Evolutionary conservation across 306 rosid species (phyloP).

Genomic region (Myrica gale): DNA sequence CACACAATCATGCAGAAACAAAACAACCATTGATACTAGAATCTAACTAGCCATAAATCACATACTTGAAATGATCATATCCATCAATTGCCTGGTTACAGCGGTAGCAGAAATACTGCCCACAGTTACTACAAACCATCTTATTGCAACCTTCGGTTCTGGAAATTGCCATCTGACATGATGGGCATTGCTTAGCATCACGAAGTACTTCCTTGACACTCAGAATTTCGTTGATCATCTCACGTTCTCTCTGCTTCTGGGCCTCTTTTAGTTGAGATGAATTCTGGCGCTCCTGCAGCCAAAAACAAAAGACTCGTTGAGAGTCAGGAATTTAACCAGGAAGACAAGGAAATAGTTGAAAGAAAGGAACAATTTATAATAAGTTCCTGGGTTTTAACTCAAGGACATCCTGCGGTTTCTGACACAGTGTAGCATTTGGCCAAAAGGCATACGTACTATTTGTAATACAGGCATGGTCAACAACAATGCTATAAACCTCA

Average conservation of each 20-base stretch:
- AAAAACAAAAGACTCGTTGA: not conserved
- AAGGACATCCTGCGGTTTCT: not conserved
- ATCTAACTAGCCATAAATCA: constrained; percentile 14
- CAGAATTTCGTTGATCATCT: constrained; percentile 75
- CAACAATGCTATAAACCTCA: not conserved
- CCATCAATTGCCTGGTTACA: constrained; percentile 69
- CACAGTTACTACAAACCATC: constrained; percentile 82
- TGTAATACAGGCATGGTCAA: not conserved
- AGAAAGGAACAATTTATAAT: not conserved
- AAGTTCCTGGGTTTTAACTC: no score
- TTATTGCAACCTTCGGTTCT: constrained; percentile 86
- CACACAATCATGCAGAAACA: constrained; percentile 15
- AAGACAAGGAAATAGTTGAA: constrained; percentile 6
- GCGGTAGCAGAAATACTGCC: constrained; percentile 72
- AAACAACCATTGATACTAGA: constrained; percentile 20
- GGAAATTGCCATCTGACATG: constrained; percentile 81
- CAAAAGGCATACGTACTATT: not conserved
- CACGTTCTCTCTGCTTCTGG: constrained; percentile 61
- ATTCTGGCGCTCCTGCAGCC: constrained; percentile 73
- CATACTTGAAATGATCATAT: constrained; percentile 78
- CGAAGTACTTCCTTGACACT: constrained; percentile 68
- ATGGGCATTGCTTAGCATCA: constrained; percentile 81
- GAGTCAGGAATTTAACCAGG: not conserved
- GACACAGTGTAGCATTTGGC: not conserved
- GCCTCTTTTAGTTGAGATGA: constrained; percentile 50